These are phyloP conservation scores for Cryptococcus jaspeensis DNA, from an alignment of 1,284 basidiomycete species.

Conservation along the genomic window DNA sequence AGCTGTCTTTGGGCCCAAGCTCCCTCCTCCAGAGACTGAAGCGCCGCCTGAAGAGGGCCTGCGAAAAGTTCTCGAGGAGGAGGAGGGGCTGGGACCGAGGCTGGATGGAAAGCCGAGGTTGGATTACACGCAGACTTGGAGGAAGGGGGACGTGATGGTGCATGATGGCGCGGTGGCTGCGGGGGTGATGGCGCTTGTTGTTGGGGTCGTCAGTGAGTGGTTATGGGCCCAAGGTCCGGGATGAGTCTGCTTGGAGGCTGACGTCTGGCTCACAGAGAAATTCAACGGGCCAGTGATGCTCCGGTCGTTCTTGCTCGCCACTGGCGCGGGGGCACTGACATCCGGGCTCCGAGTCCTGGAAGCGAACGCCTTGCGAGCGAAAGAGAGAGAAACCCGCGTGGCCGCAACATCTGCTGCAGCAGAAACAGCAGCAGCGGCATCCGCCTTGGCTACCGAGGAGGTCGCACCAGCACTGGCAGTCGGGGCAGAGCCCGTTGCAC, in stretches of 20 bases:
- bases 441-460: constrained; percentile 10
- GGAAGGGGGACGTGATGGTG: constrained; percentile 32
- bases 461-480: constrained; percentile 1
- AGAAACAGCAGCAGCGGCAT: background rate
- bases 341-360: background rate
- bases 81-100: constrained; percentile 6
- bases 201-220: constrained; percentile 40
- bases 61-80: constrained; percentile 1
- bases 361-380: background rate
- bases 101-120: too few relatives aligned
- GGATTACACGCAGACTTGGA: constrained; percentile 15
- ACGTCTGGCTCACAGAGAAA: background rate
- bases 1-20: constrained; percentile 11
- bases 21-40: background rate
- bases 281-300: background rate
- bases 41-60: background rate
- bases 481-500: background rate
- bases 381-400: background rate
- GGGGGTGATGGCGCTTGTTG: constrained; percentile 29
- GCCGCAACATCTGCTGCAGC: background rate
- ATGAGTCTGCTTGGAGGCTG: background rate
- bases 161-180: constrained; percentile 47
- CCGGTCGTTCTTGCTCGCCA: background rate
- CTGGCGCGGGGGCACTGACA: background rate
- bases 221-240: too few relatives aligned